These are phyloP conservation scores for Thielaviopsis ethacetica DNA, from an alignment of 2,329 filamentous ascomycete genomes.

Conservation along the genomic window DNA sequence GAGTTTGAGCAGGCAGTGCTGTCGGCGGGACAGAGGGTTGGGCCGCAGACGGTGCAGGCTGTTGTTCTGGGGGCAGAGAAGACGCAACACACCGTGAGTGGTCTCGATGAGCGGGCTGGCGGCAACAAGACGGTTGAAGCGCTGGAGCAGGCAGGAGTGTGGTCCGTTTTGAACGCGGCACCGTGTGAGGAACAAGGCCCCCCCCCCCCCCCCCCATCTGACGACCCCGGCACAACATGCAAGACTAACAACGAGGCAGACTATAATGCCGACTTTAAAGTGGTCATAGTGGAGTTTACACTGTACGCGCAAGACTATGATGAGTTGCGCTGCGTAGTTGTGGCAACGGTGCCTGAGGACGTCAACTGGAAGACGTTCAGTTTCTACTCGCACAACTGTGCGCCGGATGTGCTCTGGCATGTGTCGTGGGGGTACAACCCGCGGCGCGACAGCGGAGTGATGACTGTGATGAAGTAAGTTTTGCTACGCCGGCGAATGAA, in stretches of 20 bases:
- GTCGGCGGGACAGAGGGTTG: neutral
- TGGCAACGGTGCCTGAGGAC: slow-evolving; percentile 2
- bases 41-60: neutral
- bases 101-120: too few relatives aligned
- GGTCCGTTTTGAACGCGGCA: slow-evolving; percentile 9
- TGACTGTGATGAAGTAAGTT: slow-evolving; percentile 19
- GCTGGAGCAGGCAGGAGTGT: slow-evolving; percentile 7
- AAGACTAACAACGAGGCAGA: neutral
- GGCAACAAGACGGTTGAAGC: neutral
- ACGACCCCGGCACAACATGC: too few relatives aligned
- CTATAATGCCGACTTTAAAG: slow-evolving; percentile 7
- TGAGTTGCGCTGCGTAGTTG: slow-evolving; percentile 13
- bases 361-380: slow-evolving; percentile 14
- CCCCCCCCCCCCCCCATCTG: too few relatives aligned
- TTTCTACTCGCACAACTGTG: slow-evolving; percentile 16
- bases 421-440: slow-evolving; percentile 20
- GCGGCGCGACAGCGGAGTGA: slow-evolving; percentile 17
- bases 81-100: too few relatives aligned
- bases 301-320: slow-evolving; percentile 5
- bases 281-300: slow-evolving; percentile 5
- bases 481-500: neutral
- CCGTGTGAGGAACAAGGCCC: slow-evolving; percentile 5
- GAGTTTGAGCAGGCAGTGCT: neutral
- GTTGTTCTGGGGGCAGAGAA: neutral
- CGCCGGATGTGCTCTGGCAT: slow-evolving; percentile 15